Percentiles rank a stretch among this genome's conserved stretches.
These are phyloP conservation scores for Coemansia sp. DNA, from an alignment of 371 early-diverging fungal genomes.

Conservation along the genomic window DNA sequence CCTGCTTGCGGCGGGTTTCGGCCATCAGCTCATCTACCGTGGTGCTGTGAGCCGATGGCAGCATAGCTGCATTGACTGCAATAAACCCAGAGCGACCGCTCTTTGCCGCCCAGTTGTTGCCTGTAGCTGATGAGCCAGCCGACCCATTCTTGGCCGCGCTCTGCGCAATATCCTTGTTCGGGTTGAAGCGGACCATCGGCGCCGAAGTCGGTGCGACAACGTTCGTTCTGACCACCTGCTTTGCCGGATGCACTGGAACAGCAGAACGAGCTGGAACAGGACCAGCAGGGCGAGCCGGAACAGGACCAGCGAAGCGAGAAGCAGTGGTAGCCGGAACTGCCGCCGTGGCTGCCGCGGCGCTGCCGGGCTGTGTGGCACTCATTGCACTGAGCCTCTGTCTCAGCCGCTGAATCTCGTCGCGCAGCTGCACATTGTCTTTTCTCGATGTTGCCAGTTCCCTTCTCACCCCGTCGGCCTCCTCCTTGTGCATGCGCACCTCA, in stretches of 20 bases:
- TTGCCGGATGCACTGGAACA: too few relatives aligned
- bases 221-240: not conserved
- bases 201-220: constrained; percentile 1
- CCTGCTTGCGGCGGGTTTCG: constrained; percentile 33
- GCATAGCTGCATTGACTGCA: constrained; percentile 36
- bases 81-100: constrained; percentile 37
- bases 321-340: too few relatives aligned
- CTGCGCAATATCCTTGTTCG: constrained; percentile 49
- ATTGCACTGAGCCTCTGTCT: constrained; percentile 22
- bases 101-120: constrained; percentile 43
- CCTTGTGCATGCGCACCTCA: constrained; percentile 70
- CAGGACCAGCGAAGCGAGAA: too few relatives aligned
- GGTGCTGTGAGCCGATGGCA: constrained; percentile 19
- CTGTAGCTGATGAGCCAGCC: constrained; percentile 5
- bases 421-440: constrained; percentile 62
- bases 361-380: constrained; percentile 8
- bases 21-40: constrained; percentile 14
- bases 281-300: too few relatives aligned
- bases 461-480: constrained; percentile 57
- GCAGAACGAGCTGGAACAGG: too few relatives aligned
- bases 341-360: not conserved
- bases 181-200: constrained; percentile 41
- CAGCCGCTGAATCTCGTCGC: constrained; percentile 57
- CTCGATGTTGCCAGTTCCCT: constrained; percentile 55
- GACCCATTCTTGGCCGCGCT: constrained; percentile 16